These are phyloP conservation scores for Cordyceps cicadae DNA, from an alignment of 2,329 filamentous ascomycete genomes.

Conservation along the genomic window DNA sequence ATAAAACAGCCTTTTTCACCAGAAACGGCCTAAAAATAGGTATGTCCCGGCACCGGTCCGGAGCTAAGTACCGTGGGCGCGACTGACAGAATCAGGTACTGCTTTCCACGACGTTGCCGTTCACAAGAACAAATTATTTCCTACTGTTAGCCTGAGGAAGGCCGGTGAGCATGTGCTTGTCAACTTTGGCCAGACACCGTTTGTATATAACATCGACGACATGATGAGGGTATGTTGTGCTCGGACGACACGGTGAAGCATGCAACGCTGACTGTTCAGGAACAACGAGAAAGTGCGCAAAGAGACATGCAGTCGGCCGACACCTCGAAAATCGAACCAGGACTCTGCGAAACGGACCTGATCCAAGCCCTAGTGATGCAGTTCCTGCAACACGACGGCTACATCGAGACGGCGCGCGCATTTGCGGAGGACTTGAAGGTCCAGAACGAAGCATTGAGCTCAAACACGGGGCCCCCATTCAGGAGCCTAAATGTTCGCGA, in stretches of 20 bases:
- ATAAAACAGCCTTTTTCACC: constrained; percentile 59
- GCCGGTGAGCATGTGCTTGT: constrained; percentile 51
- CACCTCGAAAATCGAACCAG: constrained; percentile 53
- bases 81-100: constrained; percentile 39
- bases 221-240: constrained; percentile 60
- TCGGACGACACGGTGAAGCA: background rate
- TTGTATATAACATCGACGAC: constrained; percentile 84
- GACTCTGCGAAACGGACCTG: constrained; percentile 64
- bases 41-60: constrained; percentile 23
- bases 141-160: constrained; percentile 57
- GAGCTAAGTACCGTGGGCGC: background rate
- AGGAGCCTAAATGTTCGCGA: constrained; percentile 62
- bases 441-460: constrained; percentile 62
- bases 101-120: constrained; percentile 63
- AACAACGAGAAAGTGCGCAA: constrained; percentile 51
- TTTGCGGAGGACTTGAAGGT: constrained; percentile 74
- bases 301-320: constrained; percentile 50
- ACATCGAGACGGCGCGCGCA: constrained; percentile 82
- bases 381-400: constrained; percentile 90
- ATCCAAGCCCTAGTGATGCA: constrained; percentile 76
- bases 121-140: constrained; percentile 55
- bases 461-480: constrained; percentile 44
- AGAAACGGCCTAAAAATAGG: constrained; percentile 53
- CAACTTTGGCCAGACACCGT: constrained; percentile 67
- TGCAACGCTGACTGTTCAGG: constrained; percentile 28